Base-by-base conservation (phyloP, 371 early-diverging fungal genomes). In the Dentiscutata heterogama region DNA sequence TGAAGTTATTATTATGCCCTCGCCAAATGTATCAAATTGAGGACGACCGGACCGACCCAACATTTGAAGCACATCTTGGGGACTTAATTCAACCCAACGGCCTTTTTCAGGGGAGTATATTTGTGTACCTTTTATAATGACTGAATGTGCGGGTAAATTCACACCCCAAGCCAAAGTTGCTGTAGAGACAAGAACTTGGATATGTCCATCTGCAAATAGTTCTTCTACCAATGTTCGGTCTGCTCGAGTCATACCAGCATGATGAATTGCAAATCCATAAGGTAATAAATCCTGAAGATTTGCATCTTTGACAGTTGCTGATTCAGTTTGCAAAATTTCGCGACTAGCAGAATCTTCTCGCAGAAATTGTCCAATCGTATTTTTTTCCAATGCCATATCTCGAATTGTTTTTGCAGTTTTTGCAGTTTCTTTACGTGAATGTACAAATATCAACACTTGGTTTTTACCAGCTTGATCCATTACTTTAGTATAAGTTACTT, bases 101-200 rank as follows among this genome's bases (percentile, higher is more conserved):
- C 99, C 98, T 88, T 95, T 96, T 84, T 98, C 97, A 10, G 97
- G 96, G 29, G 93, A 92, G 86, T 99, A 99, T 82, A 99, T 96
- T 85, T 97, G 97, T 8, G 99, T 99, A 14, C 99, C 99, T 89
- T 98, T 99, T 87, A 99, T 99, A 74, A 99, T 96, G 68, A 99
- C 99, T 2, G 97, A 94, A 86, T 99, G 97, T 20, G 99, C 99
- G 31, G 99, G 99, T 84, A 99, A 92, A 86, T 99, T 99, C 79
- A 99, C 99, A 89, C 99, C 99, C 99, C 99, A 99, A 46, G 99
- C 99, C 68, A 99, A 90, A 0, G 99, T 99, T 18, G 99, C 98
- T 13, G 99, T 99, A 5, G 97, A 97, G 53, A 97, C 96, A 65
- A 99, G 91, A 20, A 99, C 97, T 87, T 96, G 94, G 81, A 99